Base-by-base conservation (phyloP, 163 green algal genomes). In the Volvox carteri region DNA sequence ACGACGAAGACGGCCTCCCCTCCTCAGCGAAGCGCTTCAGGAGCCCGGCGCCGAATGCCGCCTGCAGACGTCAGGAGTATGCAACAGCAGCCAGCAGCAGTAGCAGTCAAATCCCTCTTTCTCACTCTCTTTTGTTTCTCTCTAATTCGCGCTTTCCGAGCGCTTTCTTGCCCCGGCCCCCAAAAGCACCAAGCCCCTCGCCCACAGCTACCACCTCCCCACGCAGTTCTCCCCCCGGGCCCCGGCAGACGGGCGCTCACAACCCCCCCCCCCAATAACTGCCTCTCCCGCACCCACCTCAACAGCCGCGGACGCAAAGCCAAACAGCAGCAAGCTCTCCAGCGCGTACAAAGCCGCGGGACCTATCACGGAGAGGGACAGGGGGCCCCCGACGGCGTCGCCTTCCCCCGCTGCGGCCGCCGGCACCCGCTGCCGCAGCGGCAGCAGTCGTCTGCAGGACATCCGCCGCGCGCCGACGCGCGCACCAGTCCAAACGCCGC, bases 401-500 rank as follows among this genome's bases (percentile, higher is more conserved):
- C 35, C 78, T 23, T 25, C 37, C 2, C 72, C 72, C 19, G 41
- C 37, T 50, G 35, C 60, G 28, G 62, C n/a, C n/a, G n/a, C n/a
- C n/a, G n/a, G n/a, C n/a, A n/a, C n/a, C n/a, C n/a, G n/a, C n/a
- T n/a, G n/a, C 75, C 30, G 39, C 68, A 3, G 35, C 6, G 9
- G n/a, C 56, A 28, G 58, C 78, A 25, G 42, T 48, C 8, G 50
- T 33, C 50, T 92, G 94, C 30, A 95, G 87, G 1, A 90, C 74
- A 73, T 95, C 93, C 14, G 90, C 92, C 11, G 94, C 90, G 18
- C 92, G n/a, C 92, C 11, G 93, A 74, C 1, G 94, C 95, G 1
- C 94, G 88, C 65, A 96, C 95, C 23, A 98, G 86, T 0, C 92
- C 96, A 93, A 98, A 98, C 1, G 95, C 96, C 0, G 91, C 94